Base-by-base conservation (phyloP, 805 yeast species). In the Lipomyces starkeyi region DNA sequence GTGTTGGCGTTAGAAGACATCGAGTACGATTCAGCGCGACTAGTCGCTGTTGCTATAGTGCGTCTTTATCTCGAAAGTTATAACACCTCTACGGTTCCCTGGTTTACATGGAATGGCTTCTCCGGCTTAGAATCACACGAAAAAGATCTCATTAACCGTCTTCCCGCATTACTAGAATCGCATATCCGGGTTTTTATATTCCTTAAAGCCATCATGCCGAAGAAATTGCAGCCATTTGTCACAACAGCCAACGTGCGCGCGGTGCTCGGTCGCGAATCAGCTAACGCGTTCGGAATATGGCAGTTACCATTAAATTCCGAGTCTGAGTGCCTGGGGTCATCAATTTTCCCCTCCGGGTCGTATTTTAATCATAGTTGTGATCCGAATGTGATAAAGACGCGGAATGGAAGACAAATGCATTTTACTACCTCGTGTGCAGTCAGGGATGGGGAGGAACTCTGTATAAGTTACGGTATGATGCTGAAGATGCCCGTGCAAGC, bases 211-310 rank as follows among this genome's bases (percentile, higher is more conserved):
- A 61, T 67, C 53, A 52, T 69, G 61, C 68, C 71, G 8, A 9
- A 20, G 2, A 22, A 43, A 47, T 37, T 43, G 11, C 60, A 25
- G n/a, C 43, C 56, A 35, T 81, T 80, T 49, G 76, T 87, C 14
- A 80, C 83, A 2, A 75, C 83, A 0, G 76, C 76, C 1, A 69
- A 69, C 3, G 76, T 87, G 20, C 78, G 90, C 58, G 77, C 78
- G 17, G 82, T 86, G 2, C 78, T 86, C 60, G 91, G 91, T 1
- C 78, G 83, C 53, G 89, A 88, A 71, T 83, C 87, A 61, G 88
- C 89, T 17, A 88, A 88, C 74, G 88, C 91, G 0, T 88, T 88
- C 76, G 91, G 91, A 0, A 86, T 87, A 27, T 87, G 91, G 90
- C 86, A 88, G 60, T 76, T 73, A 6, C 76, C 80, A 17, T 71